Conservation (phyloP, 2,329 filamentous ascomycete genomes). For the Mycogone perniciosa region DNA sequence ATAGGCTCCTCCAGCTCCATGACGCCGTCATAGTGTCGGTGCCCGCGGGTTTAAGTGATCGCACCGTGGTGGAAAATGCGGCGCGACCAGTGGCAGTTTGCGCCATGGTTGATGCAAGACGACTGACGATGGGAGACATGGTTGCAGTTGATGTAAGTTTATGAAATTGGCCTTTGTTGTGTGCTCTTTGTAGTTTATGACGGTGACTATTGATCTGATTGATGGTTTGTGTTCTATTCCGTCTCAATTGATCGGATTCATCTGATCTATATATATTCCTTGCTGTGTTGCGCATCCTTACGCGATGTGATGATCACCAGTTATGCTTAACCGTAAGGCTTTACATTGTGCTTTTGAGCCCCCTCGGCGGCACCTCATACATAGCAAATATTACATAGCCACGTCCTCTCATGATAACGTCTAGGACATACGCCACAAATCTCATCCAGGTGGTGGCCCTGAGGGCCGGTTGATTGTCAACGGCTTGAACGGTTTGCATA, state of each 20-base stretch:
- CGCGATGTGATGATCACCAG: conserved; percentile 1
- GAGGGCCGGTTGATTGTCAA: conserved; percentile 44
- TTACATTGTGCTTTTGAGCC: neutral
- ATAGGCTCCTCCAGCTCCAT: conserved; percentile 24
- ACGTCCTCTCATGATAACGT: neutral
- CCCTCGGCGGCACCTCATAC: neutral
- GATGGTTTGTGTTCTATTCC: neutral
- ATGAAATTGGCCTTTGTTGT: too few species aligned
- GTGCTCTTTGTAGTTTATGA: too few species aligned
- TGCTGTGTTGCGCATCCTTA: neutral
- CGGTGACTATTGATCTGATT: neutral
- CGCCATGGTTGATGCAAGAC: conserved; percentile 14
- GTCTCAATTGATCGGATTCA: neutral
- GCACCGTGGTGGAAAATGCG: conserved; percentile 20
- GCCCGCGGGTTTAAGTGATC: conserved; percentile 11
- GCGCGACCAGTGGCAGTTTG: conserved; percentile 13
- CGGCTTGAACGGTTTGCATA: conserved; percentile 52
- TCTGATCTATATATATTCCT: conserved; percentile 2
- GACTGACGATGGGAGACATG: conserved; percentile 19
- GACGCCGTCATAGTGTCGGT: conserved; percentile 2
- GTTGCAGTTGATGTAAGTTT: neutral
- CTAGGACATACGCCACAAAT: neutral
- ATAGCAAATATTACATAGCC: neutral
- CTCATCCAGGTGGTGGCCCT: conserved; percentile 13
- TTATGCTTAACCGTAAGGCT: conserved; percentile 22